Evolutionary conservation across 257 asterid species (phyloP).

Genomic region (Scutellaria baicalensis): DNA sequence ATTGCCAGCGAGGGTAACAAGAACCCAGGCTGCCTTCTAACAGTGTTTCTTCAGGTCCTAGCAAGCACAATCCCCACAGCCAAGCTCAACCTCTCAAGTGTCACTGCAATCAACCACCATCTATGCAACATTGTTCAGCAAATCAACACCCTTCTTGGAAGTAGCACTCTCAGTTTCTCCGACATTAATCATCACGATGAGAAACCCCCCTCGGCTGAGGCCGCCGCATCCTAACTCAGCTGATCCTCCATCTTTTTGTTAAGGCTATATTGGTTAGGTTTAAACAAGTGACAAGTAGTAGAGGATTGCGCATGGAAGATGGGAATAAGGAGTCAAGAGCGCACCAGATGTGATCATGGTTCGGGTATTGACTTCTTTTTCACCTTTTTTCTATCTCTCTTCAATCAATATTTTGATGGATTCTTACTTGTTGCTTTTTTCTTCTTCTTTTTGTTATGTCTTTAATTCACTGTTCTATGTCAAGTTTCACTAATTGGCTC

Average conservation of each 20-base stretch:
- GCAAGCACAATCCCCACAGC: constrained; percentile 78
- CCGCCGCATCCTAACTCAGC: not conserved
- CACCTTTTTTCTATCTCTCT: not conserved
- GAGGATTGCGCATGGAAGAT: not conserved
- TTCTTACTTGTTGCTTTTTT: no score
- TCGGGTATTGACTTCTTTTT: constrained; percentile 96
- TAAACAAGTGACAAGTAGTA: no score
- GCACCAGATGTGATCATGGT: constrained; percentile 84
- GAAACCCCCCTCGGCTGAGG: no score
- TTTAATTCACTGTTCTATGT: no score
- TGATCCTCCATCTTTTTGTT: no score
- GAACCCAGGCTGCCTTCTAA: constrained; percentile 61
- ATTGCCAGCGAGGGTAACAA: not conserved
- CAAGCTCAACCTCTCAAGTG: constrained; percentile 74
- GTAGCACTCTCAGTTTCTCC: not conserved
- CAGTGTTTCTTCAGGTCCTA: constrained; percentile 69
- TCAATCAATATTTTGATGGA: no score
- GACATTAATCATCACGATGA: no score
- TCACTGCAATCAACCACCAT: constrained; percentile 70
- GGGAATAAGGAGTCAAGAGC: constrained; percentile 78
- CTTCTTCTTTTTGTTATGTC: no score
- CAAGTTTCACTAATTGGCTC: no score
- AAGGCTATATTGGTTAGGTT: not conserved
- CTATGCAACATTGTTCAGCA: constrained; percentile 67
- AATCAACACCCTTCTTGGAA: constrained; percentile 44